These are phyloP conservation scores for Rubroboletus pulcherrimus DNA, from an alignment of 768 basidiomycete species.

Conservation along the genomic window DNA sequence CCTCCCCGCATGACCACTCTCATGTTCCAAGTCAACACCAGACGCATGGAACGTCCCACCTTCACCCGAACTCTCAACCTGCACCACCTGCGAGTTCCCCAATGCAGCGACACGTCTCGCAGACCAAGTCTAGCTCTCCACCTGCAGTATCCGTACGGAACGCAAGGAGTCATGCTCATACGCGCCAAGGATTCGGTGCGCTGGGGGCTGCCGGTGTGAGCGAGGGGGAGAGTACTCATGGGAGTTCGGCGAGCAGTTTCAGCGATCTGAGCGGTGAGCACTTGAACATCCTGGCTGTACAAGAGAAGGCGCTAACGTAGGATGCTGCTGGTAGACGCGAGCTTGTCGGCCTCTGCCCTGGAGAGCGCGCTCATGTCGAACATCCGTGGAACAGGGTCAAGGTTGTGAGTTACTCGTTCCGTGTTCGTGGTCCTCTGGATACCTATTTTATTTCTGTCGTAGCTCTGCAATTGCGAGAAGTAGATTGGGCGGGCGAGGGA, in stretches of 20 bases:
- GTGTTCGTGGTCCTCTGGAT: neutral
- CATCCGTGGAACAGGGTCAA: conserved; percentile 60
- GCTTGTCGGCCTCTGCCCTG: conserved; percentile 73
- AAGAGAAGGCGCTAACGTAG: neutral
- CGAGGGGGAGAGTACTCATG: conserved; percentile 59
- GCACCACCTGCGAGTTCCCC: conserved; percentile 29
- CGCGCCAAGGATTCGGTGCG: conserved; percentile 43
- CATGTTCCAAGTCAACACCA: conserved; percentile 1
- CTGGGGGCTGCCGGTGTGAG: conserved; percentile 40
- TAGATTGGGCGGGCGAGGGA: conserved; percentile 24
- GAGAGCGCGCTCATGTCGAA: conserved; percentile 81
- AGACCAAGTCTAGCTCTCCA: conserved; percentile 59
- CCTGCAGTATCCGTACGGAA: conserved; percentile 55
- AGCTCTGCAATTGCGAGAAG: conserved; percentile 38
- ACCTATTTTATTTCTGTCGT: neutral
- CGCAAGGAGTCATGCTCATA: conserved; percentile 48
- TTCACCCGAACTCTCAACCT: conserved; percentile 18
- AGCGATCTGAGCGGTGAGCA: conserved; percentile 79
- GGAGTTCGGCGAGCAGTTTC: conserved; percentile 77
- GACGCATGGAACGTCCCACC: conserved; percentile 4
- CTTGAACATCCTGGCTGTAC: neutral
- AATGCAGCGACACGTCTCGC: conserved; percentile 47
- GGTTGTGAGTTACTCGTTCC: conserved; percentile 50
- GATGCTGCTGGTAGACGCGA: conserved; percentile 46
- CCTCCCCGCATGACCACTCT: conserved; percentile 23